phyloP scores from a whole-genome alignment of 306 rosid species.

The Begonia peltatifolia region DNA sequence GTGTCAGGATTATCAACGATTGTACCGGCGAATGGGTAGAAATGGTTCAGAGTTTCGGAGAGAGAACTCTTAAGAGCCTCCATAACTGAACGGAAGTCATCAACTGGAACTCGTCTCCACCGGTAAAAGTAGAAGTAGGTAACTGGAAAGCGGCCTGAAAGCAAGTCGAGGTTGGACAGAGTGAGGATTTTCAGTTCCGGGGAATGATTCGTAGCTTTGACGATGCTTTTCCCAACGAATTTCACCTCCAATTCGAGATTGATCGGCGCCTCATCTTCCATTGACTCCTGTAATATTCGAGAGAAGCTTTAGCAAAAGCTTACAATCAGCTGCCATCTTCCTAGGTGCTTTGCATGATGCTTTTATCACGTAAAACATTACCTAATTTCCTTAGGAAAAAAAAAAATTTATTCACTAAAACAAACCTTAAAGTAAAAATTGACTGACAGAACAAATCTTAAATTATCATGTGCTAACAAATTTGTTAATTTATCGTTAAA shows the following conservation, averaged over 20 bases:
- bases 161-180: slow-evolving; percentile 76
- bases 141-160: slow-evolving; percentile 83
- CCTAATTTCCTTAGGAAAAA: too few relatives aligned
- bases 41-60: slow-evolving; percentile 26
- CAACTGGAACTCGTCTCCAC: too few relatives aligned
- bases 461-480: too few relatives aligned
- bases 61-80: slow-evolving; percentile 45
- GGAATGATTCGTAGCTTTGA: slow-evolving; percentile 35
- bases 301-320: too few relatives aligned
- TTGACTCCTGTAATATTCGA: neutral
- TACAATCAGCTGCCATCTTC: too few relatives aligned
- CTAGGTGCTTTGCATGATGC: too few relatives aligned
- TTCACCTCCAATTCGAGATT: slow-evolving; percentile 25
- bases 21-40: slow-evolving; percentile 59
- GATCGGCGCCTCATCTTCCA: slow-evolving; percentile 9
- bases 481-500: too few relatives aligned
- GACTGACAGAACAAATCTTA: too few relatives aligned
- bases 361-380: too few relatives aligned
- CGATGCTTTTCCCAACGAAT: slow-evolving; percentile 27
- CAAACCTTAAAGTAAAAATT: too few relatives aligned
- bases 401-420: too few relatives aligned
- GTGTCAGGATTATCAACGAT: slow-evolving; percentile 40
- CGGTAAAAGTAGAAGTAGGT: slow-evolving; percentile 67
- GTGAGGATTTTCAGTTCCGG: slow-evolving; percentile 21
- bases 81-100: slow-evolving; percentile 3